Evolutionary conservation across 495 filamentous ascomycete genomes (phyloP).

Genomic region (Pseudoneurospora amorphoporcata): DNA sequence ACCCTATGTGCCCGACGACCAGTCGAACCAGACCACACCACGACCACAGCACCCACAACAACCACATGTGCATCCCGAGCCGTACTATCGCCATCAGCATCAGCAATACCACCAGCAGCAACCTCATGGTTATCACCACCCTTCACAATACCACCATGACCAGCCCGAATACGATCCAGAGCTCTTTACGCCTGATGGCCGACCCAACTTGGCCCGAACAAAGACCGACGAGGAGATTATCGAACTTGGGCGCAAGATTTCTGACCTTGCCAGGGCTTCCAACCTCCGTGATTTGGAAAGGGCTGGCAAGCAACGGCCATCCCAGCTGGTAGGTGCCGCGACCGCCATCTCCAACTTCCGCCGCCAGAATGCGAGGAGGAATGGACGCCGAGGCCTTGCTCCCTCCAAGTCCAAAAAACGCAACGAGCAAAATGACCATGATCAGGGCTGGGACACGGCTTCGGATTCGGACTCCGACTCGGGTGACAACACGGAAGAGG

Average conservation of each 20-base stretch:
- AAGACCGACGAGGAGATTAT: conserved; percentile 42
- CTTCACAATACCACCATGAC: conserved; percentile 2
- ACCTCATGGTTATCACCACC: conserved; percentile 7
- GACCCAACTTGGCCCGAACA: conserved; percentile 16
- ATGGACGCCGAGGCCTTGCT: conserved; percentile 20
- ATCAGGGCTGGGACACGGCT: conserved; percentile 37
- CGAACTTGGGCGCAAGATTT: conserved; percentile 35
- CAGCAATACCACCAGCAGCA: conserved; percentile 9
- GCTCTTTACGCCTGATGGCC: conserved; percentile 19
- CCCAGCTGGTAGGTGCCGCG: conserved; percentile 26
- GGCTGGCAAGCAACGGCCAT: conserved; percentile 29
- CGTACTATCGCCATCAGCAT: conserved; percentile 1
- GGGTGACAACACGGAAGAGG: conserved; percentile 13
- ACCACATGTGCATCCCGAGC: not conserved
- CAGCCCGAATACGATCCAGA: conserved; percentile 9
- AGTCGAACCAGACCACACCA: not conserved
- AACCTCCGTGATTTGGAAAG: conserved; percentile 32
- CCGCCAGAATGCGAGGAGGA: conserved; percentile 21
- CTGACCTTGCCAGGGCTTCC: conserved; percentile 32
- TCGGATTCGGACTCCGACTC: conserved; percentile 31
- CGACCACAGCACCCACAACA: conserved; percentile 4
- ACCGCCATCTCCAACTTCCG: conserved; percentile 26
- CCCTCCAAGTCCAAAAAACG: conserved; percentile 25
- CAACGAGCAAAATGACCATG: conserved; percentile 21
- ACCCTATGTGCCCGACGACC: not conserved